These are phyloP conservation scores for Pestalotiopsis sp. DNA, from an alignment of 2,329 filamentous ascomycete species.

Conservation along the genomic window DNA sequence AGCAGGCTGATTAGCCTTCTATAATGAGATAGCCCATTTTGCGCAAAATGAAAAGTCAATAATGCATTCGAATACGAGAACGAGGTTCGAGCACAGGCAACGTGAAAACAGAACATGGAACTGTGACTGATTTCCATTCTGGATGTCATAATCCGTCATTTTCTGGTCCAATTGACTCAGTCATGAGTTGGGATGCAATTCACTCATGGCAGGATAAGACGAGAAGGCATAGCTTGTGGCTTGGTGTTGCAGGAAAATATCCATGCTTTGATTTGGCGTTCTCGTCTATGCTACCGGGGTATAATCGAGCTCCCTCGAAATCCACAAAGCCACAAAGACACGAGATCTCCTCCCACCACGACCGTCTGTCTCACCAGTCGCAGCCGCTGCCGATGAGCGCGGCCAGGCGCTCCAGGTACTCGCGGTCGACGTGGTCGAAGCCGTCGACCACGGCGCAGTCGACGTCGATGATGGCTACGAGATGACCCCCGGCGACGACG, in stretches of 20 bases:
- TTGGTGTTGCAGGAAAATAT: background rate
- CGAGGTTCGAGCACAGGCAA: no score
- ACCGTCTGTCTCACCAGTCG: constrained; percentile 57
- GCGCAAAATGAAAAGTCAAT: background rate
- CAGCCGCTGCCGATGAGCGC: constrained; percentile 59
- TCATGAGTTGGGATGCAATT: no score
- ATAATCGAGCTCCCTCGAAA: background rate
- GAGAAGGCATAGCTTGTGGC: background rate
- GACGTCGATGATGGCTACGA: constrained; percentile 78
- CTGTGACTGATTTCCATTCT: no score
- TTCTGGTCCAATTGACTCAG: no score
- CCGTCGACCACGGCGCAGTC: constrained; percentile 70
- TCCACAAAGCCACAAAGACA: background rate
- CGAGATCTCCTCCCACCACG: no score
- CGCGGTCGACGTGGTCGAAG: constrained; percentile 69
- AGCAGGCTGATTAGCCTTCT: background rate
- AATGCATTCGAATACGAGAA: background rate
- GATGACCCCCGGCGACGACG: constrained; percentile 44
- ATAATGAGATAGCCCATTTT: background rate
- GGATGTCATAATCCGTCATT: no score
- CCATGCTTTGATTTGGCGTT: background rate
- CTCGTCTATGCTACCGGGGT: background rate
- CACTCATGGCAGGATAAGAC: background rate
- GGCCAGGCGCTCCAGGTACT: constrained; percentile 67
- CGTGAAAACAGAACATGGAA: no score